Conservation (phyloP, 2,329 filamentous ascomycete species). For the Harringtonia lauricola region DNA sequence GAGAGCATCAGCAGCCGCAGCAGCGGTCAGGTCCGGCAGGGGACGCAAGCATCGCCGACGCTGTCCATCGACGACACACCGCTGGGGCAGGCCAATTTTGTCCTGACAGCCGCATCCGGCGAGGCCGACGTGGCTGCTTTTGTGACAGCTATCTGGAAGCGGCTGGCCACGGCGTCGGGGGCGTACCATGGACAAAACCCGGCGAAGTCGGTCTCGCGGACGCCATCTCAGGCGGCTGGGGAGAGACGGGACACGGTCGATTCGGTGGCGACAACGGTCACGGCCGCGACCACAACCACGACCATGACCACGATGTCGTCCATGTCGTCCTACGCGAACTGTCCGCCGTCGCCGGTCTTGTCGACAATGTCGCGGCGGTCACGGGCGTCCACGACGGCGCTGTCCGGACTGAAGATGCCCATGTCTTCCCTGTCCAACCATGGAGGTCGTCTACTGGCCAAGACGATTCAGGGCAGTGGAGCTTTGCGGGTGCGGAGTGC, state of each 20-base stretch:
- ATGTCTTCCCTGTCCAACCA: too few species aligned
- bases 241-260: background rate
- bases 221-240: too few species aligned
- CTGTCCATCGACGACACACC: slow-evolving; percentile 16
- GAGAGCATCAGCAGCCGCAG: too few species aligned
- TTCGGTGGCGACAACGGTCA: background rate
- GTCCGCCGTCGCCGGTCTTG: background rate
- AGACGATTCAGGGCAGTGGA: slow-evolving; percentile 4
- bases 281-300: background rate
- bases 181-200: background rate
- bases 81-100: slow-evolving; percentile 43
- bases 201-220: background rate
- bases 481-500: background rate
- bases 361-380: background rate
- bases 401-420: background rate
- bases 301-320: background rate
- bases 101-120: slow-evolving; percentile 43
- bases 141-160: slow-evolving; percentile 39
- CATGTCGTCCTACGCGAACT: too few species aligned
- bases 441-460: slow-evolving; percentile 6
- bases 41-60: background rate
- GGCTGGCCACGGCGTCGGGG: slow-evolving; percentile 28
- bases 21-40: too few species aligned
- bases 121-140: slow-evolving; percentile 43
- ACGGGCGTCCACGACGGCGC: background rate